Evolutionary conservation across 1,284 basidiomycete species (phyloP).

Genomic region (Puccinia triticina): DNA sequence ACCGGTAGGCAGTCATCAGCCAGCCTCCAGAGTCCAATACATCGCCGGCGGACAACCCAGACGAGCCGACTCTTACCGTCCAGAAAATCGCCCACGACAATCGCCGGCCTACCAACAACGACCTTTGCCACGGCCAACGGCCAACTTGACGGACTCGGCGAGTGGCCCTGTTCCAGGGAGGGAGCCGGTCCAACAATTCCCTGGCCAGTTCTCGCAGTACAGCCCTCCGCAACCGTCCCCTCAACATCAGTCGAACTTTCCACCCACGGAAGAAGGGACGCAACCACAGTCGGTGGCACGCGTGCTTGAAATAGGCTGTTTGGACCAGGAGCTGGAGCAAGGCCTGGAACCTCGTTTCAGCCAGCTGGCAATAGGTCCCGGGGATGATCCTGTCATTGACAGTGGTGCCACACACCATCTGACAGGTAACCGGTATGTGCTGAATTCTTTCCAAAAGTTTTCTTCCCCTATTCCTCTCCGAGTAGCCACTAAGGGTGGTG

Average conservation of each 20-base stretch:
- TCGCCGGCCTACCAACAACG: not conserved
- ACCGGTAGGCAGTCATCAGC: too few relatives aligned
- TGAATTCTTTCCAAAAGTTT: not conserved
- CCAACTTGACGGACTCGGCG: too few relatives aligned
- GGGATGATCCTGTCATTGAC: not conserved
- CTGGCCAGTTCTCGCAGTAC: too few relatives aligned
- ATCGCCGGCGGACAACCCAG: too few relatives aligned
- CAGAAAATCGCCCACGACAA: not conserved
- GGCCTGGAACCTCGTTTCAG: not conserved
- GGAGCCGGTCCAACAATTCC: too few relatives aligned
- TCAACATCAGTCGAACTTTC: too few relatives aligned
- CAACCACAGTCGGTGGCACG: not conserved
- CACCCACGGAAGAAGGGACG: too few relatives aligned
- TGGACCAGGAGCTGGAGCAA: not conserved
- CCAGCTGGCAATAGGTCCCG: not conserved
- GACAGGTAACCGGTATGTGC: not conserved
- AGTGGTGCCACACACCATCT: conserved; percentile 7
- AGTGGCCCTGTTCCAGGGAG: too few relatives aligned
- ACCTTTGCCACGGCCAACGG: not conserved
- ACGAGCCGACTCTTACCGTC: too few relatives aligned
- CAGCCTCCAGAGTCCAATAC: too few relatives aligned
- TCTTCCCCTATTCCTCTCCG: not conserved
- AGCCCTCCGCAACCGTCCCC: too few relatives aligned
- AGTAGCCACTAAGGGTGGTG: conserved; percentile 13
- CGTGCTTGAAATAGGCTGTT: not conserved